phyloP scores from a whole-genome alignment of 495 filamentous ascomycete genomes.

The Thermochaetoides thermophila region DNA sequence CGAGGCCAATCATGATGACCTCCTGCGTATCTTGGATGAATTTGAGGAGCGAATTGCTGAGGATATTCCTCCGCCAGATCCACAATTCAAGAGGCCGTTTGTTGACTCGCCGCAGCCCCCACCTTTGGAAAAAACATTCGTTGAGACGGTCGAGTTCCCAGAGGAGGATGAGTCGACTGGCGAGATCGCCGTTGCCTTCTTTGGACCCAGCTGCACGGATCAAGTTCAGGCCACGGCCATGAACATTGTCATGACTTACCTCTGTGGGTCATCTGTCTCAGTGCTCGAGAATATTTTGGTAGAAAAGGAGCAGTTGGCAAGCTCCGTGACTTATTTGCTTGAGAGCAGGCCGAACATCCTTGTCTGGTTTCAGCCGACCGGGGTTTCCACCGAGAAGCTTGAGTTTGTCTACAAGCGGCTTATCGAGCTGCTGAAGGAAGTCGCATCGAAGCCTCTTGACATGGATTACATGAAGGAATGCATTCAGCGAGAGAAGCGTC shows the following conservation, averaged over 20 bases:
- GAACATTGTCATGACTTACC: constrained; percentile 62
- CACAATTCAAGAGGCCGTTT: constrained; percentile 78
- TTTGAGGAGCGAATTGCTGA: constrained; percentile 81
- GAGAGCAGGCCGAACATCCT: constrained; percentile 68
- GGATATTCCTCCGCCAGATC: constrained; percentile 56
- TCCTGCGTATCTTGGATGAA: constrained; percentile 65
- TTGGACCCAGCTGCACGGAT: constrained; percentile 70
- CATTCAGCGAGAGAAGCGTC: constrained; percentile 58
- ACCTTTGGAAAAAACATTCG: constrained; percentile 46
- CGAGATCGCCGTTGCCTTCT: constrained; percentile 67
- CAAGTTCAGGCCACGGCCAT: constrained; percentile 48
- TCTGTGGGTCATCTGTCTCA: constrained; percentile 84
- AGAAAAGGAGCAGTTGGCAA: constrained; percentile 83
- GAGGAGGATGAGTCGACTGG: constrained; percentile 92
- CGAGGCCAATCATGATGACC: constrained; percentile 67
- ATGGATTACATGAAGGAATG: constrained; percentile 83
- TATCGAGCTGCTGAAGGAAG: constrained; percentile 67
- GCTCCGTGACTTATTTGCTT: constrained; percentile 58
- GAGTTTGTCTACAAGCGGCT: constrained; percentile 70
- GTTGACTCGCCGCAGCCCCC: constrained; percentile 70
- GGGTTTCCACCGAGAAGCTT: constrained; percentile 77
- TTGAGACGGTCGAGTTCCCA: constrained; percentile 77
- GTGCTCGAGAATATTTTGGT: constrained; percentile 84
- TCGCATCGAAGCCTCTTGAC: constrained; percentile 64
- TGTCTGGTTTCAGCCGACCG: constrained; percentile 67